phyloP scores from a whole-genome alignment of 1,139 yeast species.

The Zhuliangozyma parablackwelliae region DNA sequence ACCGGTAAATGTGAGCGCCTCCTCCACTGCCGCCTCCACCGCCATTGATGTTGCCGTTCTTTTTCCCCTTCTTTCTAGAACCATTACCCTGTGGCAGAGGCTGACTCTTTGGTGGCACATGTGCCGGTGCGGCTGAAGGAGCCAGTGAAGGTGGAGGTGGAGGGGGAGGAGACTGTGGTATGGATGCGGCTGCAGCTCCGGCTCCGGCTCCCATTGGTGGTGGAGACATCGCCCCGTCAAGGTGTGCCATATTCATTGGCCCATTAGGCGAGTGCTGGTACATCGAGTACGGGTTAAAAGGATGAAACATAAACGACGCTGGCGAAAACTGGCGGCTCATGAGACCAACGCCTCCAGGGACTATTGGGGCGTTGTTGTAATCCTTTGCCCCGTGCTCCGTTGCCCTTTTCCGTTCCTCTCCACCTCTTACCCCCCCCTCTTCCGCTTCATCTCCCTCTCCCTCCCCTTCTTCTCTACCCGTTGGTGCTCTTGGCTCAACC shows the following conservation, averaged over 20 bases:
- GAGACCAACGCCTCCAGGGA: slow-evolving; percentile 39
- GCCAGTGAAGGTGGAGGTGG: slow-evolving; percentile 1
- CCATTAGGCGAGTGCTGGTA: slow-evolving; percentile 34
- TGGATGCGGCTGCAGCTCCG: not conserved
- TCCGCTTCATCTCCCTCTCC: too few species aligned
- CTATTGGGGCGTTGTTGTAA: slow-evolving; percentile 11
- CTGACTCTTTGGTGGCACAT: not conserved
- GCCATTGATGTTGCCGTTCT: slow-evolving; percentile 1
- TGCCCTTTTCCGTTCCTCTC: too few species aligned
- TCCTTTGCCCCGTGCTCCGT: too few species aligned
- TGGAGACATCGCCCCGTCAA: slow-evolving; percentile 6
- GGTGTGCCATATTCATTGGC: slow-evolving; percentile 6
- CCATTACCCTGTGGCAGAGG: not conserved
- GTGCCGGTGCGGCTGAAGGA: not conserved
- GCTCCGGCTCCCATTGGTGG: slow-evolving; percentile 5
- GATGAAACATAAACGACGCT: slow-evolving; percentile 42
- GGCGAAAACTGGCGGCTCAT: slow-evolving; percentile 31
- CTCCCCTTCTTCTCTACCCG: too few species aligned
- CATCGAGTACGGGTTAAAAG: slow-evolving; percentile 47
- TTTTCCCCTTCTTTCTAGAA: slow-evolving; percentile 3
- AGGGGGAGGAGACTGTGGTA: not conserved
- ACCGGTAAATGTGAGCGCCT: slow-evolving; percentile 54
- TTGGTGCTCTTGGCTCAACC: too few species aligned
- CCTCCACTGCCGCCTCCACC: slow-evolving; percentile 14
- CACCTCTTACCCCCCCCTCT: too few species aligned